Evolutionary conservation across 2,329 filamentous ascomycete species (phyloP).

Genomic region (Byssochlamys sp.): DNA sequence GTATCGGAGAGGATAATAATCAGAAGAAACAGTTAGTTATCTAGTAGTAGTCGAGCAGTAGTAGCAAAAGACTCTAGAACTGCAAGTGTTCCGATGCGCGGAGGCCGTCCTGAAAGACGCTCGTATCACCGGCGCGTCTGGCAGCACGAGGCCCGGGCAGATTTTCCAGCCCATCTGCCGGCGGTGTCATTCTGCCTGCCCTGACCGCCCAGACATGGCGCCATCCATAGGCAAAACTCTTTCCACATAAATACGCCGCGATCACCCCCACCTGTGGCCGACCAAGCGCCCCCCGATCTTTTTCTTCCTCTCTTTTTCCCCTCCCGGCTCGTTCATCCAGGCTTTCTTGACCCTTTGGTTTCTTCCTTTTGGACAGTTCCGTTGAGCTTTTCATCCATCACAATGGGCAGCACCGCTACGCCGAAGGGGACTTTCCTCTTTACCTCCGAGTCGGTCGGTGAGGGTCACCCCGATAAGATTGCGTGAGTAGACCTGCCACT

Average conservation of each 20-base stretch:
- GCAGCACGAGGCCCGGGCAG: not conserved
- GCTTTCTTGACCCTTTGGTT: slow-evolving; percentile 7
- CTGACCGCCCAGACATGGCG: slow-evolving; percentile 21
- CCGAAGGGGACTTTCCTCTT: slow-evolving; percentile 65
- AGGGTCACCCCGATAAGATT: slow-evolving; percentile 93
- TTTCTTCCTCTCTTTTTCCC: slow-evolving; percentile 8
- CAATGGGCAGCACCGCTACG: slow-evolving; percentile 49
- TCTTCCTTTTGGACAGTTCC: slow-evolving; percentile 4
- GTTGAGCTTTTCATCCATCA: slow-evolving; percentile 25
- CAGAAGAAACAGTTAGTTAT: not conserved
- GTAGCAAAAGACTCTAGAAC: not conserved
- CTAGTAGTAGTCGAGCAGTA: not conserved
- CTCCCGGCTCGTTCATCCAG: slow-evolving; percentile 7
- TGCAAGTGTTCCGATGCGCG: not conserved
- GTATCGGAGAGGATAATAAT: not conserved
- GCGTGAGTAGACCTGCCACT: slow-evolving; percentile 42
- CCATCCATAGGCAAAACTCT: slow-evolving; percentile 11
- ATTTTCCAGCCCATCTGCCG: not conserved
- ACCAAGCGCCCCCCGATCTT: slow-evolving; percentile 14
- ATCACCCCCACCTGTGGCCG: slow-evolving; percentile 20
- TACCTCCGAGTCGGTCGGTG: slow-evolving; percentile 82
- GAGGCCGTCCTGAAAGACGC: not conserved
- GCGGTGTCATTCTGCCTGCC: slow-evolving; percentile 11
- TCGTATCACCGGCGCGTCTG: slow-evolving; percentile 7
- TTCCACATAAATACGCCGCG: not conserved